Evolutionary conservation across 345 rosid genomes (phyloP).

Genomic region (Triadica sebifera): DNA sequence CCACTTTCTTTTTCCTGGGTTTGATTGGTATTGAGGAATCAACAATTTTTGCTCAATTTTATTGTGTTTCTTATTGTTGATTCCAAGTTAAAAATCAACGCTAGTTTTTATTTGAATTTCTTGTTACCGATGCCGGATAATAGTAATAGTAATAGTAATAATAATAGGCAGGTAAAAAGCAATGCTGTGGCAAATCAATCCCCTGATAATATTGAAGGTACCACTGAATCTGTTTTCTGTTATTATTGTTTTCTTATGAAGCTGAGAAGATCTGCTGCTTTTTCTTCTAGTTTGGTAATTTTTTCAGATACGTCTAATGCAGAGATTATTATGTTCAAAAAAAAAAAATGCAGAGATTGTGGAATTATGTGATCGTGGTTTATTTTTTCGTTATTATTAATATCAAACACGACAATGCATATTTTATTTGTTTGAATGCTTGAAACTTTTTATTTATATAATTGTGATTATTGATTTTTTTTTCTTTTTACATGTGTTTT

Average conservation of each 20-base stretch:
- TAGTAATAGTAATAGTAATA: slow-evolving; percentile 26
- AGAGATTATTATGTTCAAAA: too few species aligned
- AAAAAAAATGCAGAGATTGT: neutral
- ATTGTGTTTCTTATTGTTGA: neutral
- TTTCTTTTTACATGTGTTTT: neutral
- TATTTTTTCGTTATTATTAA: neutral
- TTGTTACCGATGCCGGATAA: slow-evolving; percentile 58
- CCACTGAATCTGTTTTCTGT: slow-evolving; percentile 8
- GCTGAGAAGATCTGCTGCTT: slow-evolving; percentile 27
- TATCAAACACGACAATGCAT: neutral
- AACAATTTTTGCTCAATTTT: neutral
- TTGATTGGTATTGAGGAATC: slow-evolving; percentile 1
- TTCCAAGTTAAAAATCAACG: neutral
- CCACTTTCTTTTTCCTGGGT: neutral
- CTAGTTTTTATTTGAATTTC: neutral
- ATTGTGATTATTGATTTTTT: neutral
- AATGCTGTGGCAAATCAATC: slow-evolving; percentile 59
- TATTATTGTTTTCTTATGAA: neutral
- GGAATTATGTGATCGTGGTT: neutral
- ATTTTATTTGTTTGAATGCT: neutral
- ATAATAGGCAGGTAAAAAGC: slow-evolving; percentile 53
- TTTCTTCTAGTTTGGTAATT: neutral
- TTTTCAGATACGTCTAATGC: neutral
- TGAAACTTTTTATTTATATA: neutral
- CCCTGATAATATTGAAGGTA: slow-evolving; percentile 63